Conservation (phyloP, 2,329 filamentous ascomycete genomes). For the Diaporthe vexans region DNA sequence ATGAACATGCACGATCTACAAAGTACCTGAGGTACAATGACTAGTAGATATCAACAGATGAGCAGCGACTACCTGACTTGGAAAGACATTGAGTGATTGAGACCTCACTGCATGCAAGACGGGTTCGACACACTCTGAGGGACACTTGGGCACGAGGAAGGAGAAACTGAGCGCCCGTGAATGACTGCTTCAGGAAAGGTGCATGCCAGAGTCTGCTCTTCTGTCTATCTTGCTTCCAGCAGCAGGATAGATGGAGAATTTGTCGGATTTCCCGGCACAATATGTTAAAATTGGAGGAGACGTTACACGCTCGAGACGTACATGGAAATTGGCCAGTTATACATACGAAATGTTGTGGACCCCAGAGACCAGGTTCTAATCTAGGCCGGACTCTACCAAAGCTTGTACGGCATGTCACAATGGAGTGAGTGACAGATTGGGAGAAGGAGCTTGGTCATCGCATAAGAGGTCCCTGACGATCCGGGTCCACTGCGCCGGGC, state of each 20-base stretch:
- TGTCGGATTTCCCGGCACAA: background rate
- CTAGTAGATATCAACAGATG: background rate
- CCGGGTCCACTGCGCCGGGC: constrained; percentile 1
- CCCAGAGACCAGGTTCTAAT: background rate
- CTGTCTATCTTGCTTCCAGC: background rate
- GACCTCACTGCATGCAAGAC: background rate
- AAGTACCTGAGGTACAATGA: background rate
- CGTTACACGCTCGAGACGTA: no score
- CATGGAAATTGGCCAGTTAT: background rate
- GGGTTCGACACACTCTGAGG: background rate
- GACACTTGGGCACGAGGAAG: background rate
- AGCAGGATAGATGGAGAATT: background rate
- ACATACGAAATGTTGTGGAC: background rate
- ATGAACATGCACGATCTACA: background rate
- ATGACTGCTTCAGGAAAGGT: background rate
- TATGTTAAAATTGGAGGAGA: background rate
- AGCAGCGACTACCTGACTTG: background rate
- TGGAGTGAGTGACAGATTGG: background rate
- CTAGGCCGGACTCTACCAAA: background rate
- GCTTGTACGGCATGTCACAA: background rate
- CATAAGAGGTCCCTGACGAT: constrained; percentile 10
- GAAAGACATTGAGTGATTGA: background rate
- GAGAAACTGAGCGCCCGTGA: no score
- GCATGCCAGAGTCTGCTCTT: background rate
- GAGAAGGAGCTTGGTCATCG: background rate